Percentiles rank a stretch among this genome's conserved stretches.
phyloP scores from a whole-genome alignment of 305 asterid genomes.

The Andrographis paniculata region DNA sequence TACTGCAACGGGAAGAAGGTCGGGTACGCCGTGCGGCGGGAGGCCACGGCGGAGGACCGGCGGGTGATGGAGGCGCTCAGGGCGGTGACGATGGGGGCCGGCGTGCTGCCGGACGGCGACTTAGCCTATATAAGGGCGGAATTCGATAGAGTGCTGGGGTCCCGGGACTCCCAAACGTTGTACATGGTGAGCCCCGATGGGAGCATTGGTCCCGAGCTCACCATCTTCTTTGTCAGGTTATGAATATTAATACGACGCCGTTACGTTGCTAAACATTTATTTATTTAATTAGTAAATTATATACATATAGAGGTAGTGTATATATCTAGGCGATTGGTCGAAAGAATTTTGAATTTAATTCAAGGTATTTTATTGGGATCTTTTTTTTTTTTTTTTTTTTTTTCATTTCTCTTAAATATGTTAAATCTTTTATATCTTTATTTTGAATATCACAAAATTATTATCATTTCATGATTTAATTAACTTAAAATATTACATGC shows the following conservation, averaged over 20 bases:
- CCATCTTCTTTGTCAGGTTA: slow-evolving; percentile 81
- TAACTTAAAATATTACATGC: too few species aligned
- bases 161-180: slow-evolving; percentile 75
- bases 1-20: slow-evolving; percentile 70
- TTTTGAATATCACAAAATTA: too few species aligned
- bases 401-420: too few species aligned
- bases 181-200: slow-evolving; percentile 91
- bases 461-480: too few species aligned
- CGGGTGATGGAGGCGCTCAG: slow-evolving; percentile 69
- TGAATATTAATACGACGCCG: slow-evolving; percentile 15
- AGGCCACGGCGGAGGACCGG: slow-evolving; percentile 63
- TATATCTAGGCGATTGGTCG: too few species aligned
- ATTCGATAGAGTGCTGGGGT: slow-evolving; percentile 71
- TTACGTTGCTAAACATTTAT: too few species aligned
- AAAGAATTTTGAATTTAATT: too few species aligned
- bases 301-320: too few species aligned
- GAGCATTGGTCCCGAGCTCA: slow-evolving; percentile 77
- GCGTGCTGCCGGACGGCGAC: slow-evolving; percentile 71
- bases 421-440: too few species aligned
- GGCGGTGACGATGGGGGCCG: slow-evolving; percentile 87
- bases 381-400: too few species aligned
- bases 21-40: slow-evolving; percentile 56
- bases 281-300: too few species aligned
- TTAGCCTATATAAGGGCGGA: slow-evolving; percentile 74
- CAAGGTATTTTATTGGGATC: too few species aligned